Evolutionary conservation across 176 grass and related monocot genomes (phyloP).

Genomic region (Musa schizocarpa): DNA sequence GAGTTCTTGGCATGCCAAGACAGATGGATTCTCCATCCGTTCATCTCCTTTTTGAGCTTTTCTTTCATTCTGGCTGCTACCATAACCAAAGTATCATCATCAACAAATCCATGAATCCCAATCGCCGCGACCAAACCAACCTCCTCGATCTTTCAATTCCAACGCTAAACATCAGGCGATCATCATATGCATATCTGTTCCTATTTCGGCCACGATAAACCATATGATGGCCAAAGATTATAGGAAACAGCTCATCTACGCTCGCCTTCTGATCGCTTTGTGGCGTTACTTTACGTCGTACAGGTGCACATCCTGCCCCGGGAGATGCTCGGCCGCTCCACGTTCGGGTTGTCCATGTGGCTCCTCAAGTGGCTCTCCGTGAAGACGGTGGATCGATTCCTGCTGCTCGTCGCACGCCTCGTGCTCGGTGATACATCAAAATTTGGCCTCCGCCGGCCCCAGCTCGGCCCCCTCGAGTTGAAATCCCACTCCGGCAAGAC

Average conservation of each 20-base stretch:
- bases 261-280: neutral
- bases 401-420: constrained; percentile 35
- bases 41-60: neutral
- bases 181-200: neutral
- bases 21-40: neutral
- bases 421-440: constrained; percentile 49
- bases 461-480: constrained; percentile 56
- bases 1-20: too few species aligned
- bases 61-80: too few species aligned
- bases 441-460: constrained; percentile 50
- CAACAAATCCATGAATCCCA: neutral
- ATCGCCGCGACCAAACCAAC: neutral
- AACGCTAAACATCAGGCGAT: too few species aligned
- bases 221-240: too few species aligned
- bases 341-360: constrained; percentile 57
- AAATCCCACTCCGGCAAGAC: constrained; percentile 65
- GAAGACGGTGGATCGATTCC: constrained; percentile 41
- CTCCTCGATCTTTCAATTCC: neutral
- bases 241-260: too few species aligned
- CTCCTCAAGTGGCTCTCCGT: constrained; percentile 43
- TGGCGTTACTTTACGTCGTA: neutral
- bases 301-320: constrained; percentile 80
- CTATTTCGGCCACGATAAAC: neutral
- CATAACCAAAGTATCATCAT: too few species aligned
- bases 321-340: constrained; percentile 64